A percentile compares a stretch with the other conserved stretches of the same genome.
Conservation (phyloP, 176 grass and related monocot species). For the Echinochloa phyllopogon region DNA sequence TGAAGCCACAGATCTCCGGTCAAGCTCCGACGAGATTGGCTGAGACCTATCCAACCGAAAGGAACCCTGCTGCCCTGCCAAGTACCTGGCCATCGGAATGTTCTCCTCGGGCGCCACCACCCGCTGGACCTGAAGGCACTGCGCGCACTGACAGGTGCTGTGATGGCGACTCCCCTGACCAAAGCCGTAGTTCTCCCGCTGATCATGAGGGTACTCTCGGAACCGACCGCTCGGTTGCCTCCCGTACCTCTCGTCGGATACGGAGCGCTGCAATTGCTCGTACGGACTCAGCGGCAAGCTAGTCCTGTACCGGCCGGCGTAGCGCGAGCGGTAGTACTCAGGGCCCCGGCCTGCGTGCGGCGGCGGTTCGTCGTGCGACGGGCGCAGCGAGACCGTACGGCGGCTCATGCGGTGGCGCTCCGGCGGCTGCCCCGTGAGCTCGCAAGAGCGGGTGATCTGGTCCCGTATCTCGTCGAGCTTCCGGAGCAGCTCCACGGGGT, state of each 20-base stretch:
- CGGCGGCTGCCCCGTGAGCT: slow-evolving; percentile 48
- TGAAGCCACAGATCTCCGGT: slow-evolving; percentile 47
- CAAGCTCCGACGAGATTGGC: slow-evolving; percentile 54
- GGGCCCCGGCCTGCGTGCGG: not conserved
- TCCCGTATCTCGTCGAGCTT: slow-evolving; percentile 90
- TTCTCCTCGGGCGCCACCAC: slow-evolving; percentile 37
- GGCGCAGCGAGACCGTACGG: slow-evolving; percentile 43
- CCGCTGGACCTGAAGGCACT: slow-evolving; percentile 41
- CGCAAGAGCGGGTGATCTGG: slow-evolving; percentile 71
- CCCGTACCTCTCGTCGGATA: slow-evolving; percentile 48
- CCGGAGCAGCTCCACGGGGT: slow-evolving; percentile 73
- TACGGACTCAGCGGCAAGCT: slow-evolving; percentile 21
- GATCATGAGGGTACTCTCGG: slow-evolving; percentile 42
- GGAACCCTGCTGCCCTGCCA: slow-evolving; percentile 55
- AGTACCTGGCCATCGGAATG: slow-evolving; percentile 53
- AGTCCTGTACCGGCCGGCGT: slow-evolving; percentile 38
- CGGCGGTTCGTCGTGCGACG: slow-evolving; percentile 26
- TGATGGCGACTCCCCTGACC: slow-evolving; percentile 47
- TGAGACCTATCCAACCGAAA: slow-evolving; percentile 44
- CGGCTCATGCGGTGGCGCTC: slow-evolving; percentile 32
- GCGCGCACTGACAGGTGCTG: slow-evolving; percentile 42
- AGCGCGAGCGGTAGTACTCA: slow-evolving; percentile 32
- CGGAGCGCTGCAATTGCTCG: slow-evolving; percentile 33
- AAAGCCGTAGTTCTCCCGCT: slow-evolving; percentile 50
- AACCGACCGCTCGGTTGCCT: slow-evolving; percentile 47